Conservation (phyloP, 441 rosid species). For the Syzygium malaccense region DNA sequence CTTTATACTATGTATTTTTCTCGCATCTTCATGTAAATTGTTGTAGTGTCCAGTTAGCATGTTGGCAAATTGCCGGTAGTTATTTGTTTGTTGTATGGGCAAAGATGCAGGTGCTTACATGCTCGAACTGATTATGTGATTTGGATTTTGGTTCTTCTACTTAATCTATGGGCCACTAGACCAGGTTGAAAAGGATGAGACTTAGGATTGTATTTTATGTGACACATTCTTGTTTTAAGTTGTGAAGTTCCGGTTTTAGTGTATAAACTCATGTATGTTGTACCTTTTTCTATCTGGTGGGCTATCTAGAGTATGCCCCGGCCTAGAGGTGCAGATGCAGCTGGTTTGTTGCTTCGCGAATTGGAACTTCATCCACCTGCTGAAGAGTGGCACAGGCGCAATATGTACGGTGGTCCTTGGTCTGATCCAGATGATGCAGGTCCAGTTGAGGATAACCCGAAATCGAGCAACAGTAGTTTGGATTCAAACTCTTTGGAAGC, state of each 20-base stretch:
- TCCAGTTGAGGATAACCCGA: slow-evolving; percentile 41
- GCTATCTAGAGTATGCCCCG: slow-evolving; percentile 88
- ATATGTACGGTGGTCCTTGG: slow-evolving; percentile 97
- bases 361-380: slow-evolving; percentile 98
- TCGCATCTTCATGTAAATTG: background rate
- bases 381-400: slow-evolving; percentile 98
- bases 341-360: slow-evolving; percentile 93
- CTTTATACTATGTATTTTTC: background rate
- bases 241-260: background rate
- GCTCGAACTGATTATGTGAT: background rate
- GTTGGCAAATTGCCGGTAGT: background rate
- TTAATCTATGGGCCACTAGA: background rate
- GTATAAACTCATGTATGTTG: background rate
- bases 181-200: background rate
- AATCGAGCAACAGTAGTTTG: slow-evolving; percentile 30
- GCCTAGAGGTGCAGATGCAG: slow-evolving; percentile 99
- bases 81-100: background rate
- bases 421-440: slow-evolving; percentile 72
- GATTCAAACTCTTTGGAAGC: slow-evolving; percentile 36
- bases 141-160: background rate
- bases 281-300: background rate
- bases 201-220: background rate
- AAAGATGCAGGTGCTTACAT: background rate
- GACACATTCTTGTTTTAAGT: background rate
- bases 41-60: background rate